phyloP scores from a whole-genome alignment of 495 filamentous ascomycete species.

The Aspergillus homomorphus region DNA sequence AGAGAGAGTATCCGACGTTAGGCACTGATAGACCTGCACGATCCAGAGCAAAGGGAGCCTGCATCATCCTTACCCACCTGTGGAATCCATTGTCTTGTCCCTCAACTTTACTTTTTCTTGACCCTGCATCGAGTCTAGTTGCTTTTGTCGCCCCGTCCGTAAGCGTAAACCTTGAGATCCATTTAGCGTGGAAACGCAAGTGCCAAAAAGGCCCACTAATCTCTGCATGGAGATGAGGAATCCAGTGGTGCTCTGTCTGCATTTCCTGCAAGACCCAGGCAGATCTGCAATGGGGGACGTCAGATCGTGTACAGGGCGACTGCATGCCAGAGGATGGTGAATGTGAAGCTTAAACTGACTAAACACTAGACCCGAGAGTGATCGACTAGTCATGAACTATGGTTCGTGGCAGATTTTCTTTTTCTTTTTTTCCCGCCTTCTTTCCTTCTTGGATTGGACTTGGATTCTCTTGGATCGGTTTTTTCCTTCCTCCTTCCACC shows the following conservation, averaged over 20 bases:
- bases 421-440: constrained; percentile 9
- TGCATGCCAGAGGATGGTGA: constrained; percentile 1
- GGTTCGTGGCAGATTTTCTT: constrained; percentile 3
- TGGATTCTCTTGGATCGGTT: neutral
- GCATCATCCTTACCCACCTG: constrained; percentile 8
- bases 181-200: neutral
- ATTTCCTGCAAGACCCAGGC: neutral
- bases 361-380: neutral
- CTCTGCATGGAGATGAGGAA: neutral
- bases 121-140: constrained; percentile 4
- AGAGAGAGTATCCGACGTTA: constrained; percentile 4
- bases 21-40: constrained; percentile 9
- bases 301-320: neutral
- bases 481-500: neutral
- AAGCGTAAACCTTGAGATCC: constrained; percentile 3
- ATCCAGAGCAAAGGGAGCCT: constrained; percentile 13
- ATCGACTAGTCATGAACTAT: constrained; percentile 9
- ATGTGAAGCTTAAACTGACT: constrained; percentile 6
- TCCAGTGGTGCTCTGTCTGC: neutral
- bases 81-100: neutral
- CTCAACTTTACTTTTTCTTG: neutral
- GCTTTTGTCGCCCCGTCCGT: constrained; percentile 5
- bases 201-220: neutral
- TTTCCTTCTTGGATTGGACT: neutral
- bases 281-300: constrained; percentile 8